Evolutionary conservation across 2,329 filamentous ascomycete genomes (phyloP).

Genomic region (Aspergillus ruber): DNA sequence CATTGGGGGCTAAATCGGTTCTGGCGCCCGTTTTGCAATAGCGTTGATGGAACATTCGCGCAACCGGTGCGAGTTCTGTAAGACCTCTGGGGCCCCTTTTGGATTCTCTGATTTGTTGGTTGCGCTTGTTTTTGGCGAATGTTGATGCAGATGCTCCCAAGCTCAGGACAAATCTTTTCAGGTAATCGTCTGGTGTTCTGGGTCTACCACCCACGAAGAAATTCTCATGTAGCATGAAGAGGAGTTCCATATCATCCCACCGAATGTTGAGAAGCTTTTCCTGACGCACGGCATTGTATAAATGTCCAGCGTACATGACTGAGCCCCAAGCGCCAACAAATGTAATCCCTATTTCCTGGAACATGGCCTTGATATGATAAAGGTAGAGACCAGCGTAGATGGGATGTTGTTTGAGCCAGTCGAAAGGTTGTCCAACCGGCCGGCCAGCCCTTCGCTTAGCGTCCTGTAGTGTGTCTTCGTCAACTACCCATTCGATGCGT

Average conservation of each 20-base stretch:
- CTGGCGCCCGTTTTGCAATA: conserved; percentile 20
- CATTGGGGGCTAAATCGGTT: conserved; percentile 23
- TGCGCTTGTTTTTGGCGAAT: conserved; percentile 19
- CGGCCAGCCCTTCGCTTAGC: conserved; percentile 5
- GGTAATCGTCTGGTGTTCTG: conserved; percentile 22
- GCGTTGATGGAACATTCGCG: conserved; percentile 27
- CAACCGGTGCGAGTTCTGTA: not conserved
- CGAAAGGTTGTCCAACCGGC: conserved; percentile 14
- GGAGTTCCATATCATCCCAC: conserved; percentile 41
- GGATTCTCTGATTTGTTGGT: conserved; percentile 12
- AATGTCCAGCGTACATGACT: conserved; percentile 31
- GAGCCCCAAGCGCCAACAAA: conserved; percentile 37
- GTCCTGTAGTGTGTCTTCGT: conserved; percentile 16
- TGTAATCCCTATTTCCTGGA: conserved; percentile 26
- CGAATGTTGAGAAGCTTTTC: conserved; percentile 19
- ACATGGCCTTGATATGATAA: conserved; percentile 27
- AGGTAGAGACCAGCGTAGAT: conserved; percentile 34
- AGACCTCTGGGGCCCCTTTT: conserved; percentile 18
- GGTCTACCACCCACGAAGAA: conserved; percentile 37
- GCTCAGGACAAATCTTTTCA: conserved; percentile 33
- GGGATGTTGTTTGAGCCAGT: conserved; percentile 31
- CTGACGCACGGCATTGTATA: conserved; percentile 37
- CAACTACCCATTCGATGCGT: conserved; percentile 16
- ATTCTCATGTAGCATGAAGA: conserved; percentile 19
- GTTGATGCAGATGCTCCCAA: conserved; percentile 31